Percentiles rank a stretch among this genome's conserved stretches.
Conservation (phyloP, 2,329 filamentous ascomycete genomes). For the Amesomyces nigricolor region DNA sequence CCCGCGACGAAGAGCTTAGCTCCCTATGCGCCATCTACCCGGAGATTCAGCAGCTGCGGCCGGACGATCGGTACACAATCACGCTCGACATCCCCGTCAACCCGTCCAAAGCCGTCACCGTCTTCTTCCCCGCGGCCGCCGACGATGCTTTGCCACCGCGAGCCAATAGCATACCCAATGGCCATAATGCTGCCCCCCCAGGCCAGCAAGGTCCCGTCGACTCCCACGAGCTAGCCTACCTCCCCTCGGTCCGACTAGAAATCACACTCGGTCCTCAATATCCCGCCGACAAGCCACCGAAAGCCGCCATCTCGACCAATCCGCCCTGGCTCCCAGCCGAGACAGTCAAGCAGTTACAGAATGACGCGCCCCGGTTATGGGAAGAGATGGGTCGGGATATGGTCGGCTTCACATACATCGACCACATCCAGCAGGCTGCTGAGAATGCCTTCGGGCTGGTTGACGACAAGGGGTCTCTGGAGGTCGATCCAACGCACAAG, state of each 20-base stretch:
- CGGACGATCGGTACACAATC: constrained; percentile 43
- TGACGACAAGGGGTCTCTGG: constrained; percentile 42
- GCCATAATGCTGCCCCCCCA: background rate
- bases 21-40: constrained; percentile 61
- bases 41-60: constrained; percentile 48
- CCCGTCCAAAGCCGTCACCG: constrained; percentile 49
- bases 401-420: constrained; percentile 58
- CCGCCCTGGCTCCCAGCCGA: constrained; percentile 52
- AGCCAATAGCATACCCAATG: constrained; percentile 10
- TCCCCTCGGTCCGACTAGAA: constrained; percentile 51
- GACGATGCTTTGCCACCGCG: constrained; percentile 27
- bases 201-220: constrained; percentile 30
- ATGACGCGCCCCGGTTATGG: constrained; percentile 51
- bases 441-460: constrained; percentile 57
- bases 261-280: constrained; percentile 55
- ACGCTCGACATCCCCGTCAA: constrained; percentile 54
- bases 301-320: constrained; percentile 45
- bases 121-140: constrained; percentile 49
- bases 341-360: constrained; percentile 45
- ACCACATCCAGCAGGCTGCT: constrained; percentile 54
- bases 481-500: constrained; percentile 54
- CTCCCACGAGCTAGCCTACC: constrained; percentile 48
- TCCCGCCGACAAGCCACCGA: constrained; percentile 48
- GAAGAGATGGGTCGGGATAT: constrained; percentile 55
- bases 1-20: constrained; percentile 53